These are phyloP conservation scores for Cladophialophora carrionii DNA, from an alignment of 2,329 filamentous ascomycete genomes.

Conservation along the genomic window DNA sequence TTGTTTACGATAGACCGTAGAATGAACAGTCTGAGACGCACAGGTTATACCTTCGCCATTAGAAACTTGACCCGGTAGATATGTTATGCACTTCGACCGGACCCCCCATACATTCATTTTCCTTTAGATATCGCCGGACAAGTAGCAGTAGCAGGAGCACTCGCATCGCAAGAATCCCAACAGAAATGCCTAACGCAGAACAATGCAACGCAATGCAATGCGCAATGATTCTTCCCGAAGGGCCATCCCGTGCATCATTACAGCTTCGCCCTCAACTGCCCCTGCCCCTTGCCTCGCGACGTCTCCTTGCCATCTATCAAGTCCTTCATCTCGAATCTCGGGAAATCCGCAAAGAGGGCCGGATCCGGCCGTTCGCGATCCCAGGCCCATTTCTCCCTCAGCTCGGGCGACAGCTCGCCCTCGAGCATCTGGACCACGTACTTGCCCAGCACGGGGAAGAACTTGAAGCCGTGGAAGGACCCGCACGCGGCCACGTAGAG, in stretches of 20 bases:
- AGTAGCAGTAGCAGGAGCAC: no score
- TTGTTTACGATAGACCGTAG: neutral
- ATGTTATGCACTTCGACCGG: no score
- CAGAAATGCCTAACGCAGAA: no score
- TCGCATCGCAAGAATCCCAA: no score
- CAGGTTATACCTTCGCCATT: no score
- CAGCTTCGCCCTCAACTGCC: conserved; percentile 2
- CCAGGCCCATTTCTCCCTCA: conserved; percentile 52
- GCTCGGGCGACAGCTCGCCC: conserved; percentile 47
- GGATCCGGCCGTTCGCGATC: conserved; percentile 62
- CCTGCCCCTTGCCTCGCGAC: no score
- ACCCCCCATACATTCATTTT: no score
- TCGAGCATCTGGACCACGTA: conserved; percentile 55
- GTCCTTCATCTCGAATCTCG: conserved; percentile 61
- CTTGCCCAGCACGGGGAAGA: conserved; percentile 58
- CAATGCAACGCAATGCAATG: neutral
- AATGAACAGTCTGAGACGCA: no score
- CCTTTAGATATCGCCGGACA: no score
- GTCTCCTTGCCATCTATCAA: conserved; percentile 44
- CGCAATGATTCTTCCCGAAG: no score
- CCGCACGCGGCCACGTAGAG: conserved; percentile 49
- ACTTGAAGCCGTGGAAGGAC: conserved; percentile 57
- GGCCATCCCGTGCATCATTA: no score
- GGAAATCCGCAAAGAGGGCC: conserved; percentile 59
- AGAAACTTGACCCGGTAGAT: no score